Evolutionary conservation across 2,329 filamentous ascomycete species (phyloP).

Genomic region (Colletotrichum sublineola): DNA sequence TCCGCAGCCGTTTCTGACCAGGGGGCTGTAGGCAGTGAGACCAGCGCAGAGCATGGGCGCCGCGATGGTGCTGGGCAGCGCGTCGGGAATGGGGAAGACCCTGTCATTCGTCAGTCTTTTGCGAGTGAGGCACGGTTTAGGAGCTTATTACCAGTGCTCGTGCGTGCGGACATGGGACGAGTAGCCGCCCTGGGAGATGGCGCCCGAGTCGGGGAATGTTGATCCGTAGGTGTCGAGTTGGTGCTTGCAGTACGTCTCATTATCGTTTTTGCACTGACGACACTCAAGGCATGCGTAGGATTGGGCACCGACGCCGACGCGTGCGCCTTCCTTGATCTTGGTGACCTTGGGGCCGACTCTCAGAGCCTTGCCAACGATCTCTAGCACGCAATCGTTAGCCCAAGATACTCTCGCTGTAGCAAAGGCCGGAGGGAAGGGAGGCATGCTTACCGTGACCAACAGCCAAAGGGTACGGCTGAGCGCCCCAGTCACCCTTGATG

Average conservation of each 20-base stretch:
- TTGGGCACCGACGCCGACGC: constrained; percentile 78
- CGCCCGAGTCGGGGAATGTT: constrained; percentile 70
- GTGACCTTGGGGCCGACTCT: constrained; percentile 76
- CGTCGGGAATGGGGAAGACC: constrained; percentile 82
- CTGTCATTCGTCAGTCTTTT: constrained; percentile 47
- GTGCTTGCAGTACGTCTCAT: constrained; percentile 77
- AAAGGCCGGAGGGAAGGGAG: too few species aligned
- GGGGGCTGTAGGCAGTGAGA: constrained; percentile 82
- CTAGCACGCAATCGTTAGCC: constrained; percentile 49
- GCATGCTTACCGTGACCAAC: constrained; percentile 73
- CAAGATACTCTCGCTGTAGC: background rate
- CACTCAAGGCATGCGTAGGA: constrained; percentile 74
- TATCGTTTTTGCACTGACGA: constrained; percentile 74
- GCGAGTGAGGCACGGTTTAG: background rate
- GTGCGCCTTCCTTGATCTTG: constrained; percentile 70
- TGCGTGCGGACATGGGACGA: constrained; percentile 77
- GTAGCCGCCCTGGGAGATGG: constrained; percentile 73
- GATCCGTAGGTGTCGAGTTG: constrained; percentile 72
- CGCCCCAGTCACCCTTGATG: constrained; percentile 77
- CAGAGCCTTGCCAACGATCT: constrained; percentile 78
- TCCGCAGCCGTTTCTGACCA: constrained; percentile 80
- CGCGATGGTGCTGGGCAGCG: constrained; percentile 70
- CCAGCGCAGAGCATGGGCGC: constrained; percentile 90
- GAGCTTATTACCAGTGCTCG: constrained; percentile 72
- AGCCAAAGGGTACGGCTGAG: constrained; percentile 71